Evolutionary conservation across 176 grass and related monocot genomes (phyloP), one percentile per base, ranked within the genome.

Genomic region (Carex scoparia): DNA sequence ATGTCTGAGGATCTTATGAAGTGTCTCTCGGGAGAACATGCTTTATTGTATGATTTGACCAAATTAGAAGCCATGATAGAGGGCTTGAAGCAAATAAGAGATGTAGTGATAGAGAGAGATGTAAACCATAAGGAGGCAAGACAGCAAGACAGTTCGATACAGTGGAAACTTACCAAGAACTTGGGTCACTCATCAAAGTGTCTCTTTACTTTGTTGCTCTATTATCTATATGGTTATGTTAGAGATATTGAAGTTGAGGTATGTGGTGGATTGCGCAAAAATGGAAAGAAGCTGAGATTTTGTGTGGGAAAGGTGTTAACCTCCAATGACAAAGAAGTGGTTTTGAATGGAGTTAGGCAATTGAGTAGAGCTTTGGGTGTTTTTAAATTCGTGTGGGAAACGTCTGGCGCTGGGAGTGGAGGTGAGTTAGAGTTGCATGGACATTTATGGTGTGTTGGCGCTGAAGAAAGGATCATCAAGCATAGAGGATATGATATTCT

Each of bases 61-160:
- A 94, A 97, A 88, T 84, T 97, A 40, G 86, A 91, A 61, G 83
- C 84, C 9, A 91, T 94, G 94, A 94, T 91, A 80, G 94, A 92
- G 59, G 94, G 92, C 19, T 66, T 97, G 54, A 88, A 82, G 66
- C 92, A 97, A 86, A 91, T 97, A 38, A 91, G 86, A 51, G 88
- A 91, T 57, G 48, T 94, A 57, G 58, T 91, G 28, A 8, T 94
- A n/a, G 94, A 97, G 76, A 86, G 88, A 61, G 88, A 85, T 78
- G 80, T 91, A 42, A 86, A 74, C 63, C 90, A 94, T 88, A 97
- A 92, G 70, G 92, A 97, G 85, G 90, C 89, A 49, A 87, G 83
- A 85, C 86, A 84, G 68, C 87, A 94, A 76, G 94, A 97, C 89
- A 88, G 90, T 87, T 88, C 94, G 53, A 88, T 94, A 37, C 90